Evolutionary conservation across 352 stramenopile species (phyloP).

Genomic region (Phytophthora ramorum): DNA sequence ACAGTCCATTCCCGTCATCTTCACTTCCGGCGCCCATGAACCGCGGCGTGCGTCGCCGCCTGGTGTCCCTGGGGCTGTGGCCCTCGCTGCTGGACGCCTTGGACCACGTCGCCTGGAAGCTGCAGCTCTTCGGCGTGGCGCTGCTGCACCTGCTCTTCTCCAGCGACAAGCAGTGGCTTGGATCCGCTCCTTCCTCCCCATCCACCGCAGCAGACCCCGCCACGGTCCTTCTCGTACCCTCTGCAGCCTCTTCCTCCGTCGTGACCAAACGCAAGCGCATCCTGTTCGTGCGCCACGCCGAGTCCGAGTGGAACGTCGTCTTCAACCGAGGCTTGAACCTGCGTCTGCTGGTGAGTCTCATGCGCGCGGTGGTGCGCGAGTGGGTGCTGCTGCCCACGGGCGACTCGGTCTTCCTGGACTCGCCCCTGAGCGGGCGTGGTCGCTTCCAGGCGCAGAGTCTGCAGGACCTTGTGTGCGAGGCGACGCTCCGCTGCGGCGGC

Average conservation of each 20-base stretch:
- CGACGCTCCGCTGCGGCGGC: constrained; percentile 16
- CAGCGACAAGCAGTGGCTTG: constrained; percentile 64
- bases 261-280: constrained; percentile 62
- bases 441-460: constrained; percentile 66
- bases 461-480: constrained; percentile 48
- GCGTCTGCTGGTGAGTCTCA: constrained; percentile 48
- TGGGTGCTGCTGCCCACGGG: constrained; percentile 69
- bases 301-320: constrained; percentile 90
- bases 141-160: constrained; percentile 80
- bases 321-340: constrained; percentile 83
- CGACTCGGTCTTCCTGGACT: constrained; percentile 88
- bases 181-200: background rate
- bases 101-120: constrained; percentile 65
- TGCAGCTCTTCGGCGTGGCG: constrained; percentile 67
- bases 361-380: constrained; percentile 66
- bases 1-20: too few relatives aligned
- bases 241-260: background rate
- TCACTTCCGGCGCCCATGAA: too few relatives aligned
- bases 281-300: constrained; percentile 86
- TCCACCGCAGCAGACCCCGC: constrained; percentile 1
- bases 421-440: constrained; percentile 72
- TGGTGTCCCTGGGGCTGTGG: constrained; percentile 27
- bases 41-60: constrained; percentile 16
- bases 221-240: background rate
- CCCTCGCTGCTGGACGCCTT: constrained; percentile 42